Percentiles rank a stretch among this genome's conserved stretches.
Conservation (phyloP, 768 basidiomycete species). For the Lentinus brumalis region DNA sequence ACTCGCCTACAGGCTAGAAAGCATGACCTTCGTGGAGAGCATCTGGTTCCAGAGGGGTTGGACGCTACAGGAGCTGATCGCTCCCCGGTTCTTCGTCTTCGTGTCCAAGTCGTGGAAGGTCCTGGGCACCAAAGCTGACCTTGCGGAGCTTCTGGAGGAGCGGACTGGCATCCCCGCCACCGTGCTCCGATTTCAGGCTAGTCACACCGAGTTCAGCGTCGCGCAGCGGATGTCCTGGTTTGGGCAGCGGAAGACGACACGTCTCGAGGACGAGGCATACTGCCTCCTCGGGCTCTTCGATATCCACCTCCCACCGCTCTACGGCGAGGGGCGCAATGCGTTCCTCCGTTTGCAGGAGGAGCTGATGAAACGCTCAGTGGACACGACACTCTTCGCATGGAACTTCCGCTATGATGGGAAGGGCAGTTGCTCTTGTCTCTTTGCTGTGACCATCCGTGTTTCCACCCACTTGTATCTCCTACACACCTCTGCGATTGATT, state of each 20-base stretch:
- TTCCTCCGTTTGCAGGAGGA: background rate
- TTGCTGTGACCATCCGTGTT: too few species aligned
- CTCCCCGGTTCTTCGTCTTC: background rate
- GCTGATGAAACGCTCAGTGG: background rate
- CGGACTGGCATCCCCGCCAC: background rate
- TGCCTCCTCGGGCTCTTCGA: conserved; percentile 3
- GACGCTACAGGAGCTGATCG: background rate
- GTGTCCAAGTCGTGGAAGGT: background rate
- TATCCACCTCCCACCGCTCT: background rate
- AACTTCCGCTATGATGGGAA: too few species aligned
- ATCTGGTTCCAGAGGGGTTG: background rate
- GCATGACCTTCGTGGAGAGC: background rate
- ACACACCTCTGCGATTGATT: too few species aligned
- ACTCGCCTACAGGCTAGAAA: background rate
- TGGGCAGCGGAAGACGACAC: background rate
- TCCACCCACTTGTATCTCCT: too few species aligned
- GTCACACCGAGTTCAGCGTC: background rate
- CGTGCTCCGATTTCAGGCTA: background rate
- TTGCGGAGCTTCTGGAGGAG: background rate
- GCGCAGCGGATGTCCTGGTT: background rate
- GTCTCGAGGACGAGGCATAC: conserved; percentile 5
- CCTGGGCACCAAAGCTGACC: background rate
- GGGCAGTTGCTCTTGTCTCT: too few species aligned
- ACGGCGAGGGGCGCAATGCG: background rate
- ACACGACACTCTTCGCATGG: background rate